Evolutionary conservation across 371 early-diverging fungal species (phyloP).

Genomic region (Rhizomucor miehei): DNA sequence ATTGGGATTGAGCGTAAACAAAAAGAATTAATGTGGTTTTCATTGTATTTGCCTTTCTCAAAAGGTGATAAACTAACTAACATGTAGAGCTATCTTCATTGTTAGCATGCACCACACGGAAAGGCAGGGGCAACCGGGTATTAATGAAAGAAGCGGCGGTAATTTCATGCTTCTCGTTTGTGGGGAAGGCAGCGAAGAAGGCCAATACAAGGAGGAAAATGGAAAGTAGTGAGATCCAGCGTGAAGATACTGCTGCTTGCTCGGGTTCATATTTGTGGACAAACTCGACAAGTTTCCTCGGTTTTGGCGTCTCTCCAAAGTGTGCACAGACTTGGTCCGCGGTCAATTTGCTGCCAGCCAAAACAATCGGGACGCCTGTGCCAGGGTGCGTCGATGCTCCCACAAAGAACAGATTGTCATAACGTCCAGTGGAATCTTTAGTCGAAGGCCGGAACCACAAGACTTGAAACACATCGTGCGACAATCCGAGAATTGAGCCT

Average conservation of each 20-base stretch:
- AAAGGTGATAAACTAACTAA: too few species aligned
- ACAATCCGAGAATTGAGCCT: constrained; percentile 61
- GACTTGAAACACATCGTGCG: constrained; percentile 58
- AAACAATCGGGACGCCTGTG: constrained; percentile 67
- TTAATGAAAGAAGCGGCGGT: constrained; percentile 45
- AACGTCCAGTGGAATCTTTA: constrained; percentile 47
- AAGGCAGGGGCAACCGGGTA: constrained; percentile 20
- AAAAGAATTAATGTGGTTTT: too few species aligned
- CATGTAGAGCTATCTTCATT: too few species aligned
- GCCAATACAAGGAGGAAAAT: constrained; percentile 18
- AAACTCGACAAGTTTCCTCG: constrained; percentile 1
- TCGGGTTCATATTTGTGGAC: constrained; percentile 7
- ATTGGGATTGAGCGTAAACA: too few species aligned
- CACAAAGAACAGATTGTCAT: constrained; percentile 62
- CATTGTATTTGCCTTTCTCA: too few species aligned
- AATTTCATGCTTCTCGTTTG: constrained; percentile 7
- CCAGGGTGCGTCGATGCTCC: constrained; percentile 69
- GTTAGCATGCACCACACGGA: constrained; percentile 16
- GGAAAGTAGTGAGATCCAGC: constrained; percentile 6
- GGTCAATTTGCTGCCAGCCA: constrained; percentile 56
- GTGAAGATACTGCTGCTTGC: neutral
- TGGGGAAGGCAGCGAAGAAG: constrained; percentile 30
- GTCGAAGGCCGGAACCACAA: constrained; percentile 60
- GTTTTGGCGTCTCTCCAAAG: constrained; percentile 21
- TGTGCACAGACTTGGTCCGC: constrained; percentile 44